Evolutionary conservation across 148 eudicot genomes (phyloP), one percentile per base, ranked within the genome.

Genomic region (Rhododendron ovatum): DNA sequence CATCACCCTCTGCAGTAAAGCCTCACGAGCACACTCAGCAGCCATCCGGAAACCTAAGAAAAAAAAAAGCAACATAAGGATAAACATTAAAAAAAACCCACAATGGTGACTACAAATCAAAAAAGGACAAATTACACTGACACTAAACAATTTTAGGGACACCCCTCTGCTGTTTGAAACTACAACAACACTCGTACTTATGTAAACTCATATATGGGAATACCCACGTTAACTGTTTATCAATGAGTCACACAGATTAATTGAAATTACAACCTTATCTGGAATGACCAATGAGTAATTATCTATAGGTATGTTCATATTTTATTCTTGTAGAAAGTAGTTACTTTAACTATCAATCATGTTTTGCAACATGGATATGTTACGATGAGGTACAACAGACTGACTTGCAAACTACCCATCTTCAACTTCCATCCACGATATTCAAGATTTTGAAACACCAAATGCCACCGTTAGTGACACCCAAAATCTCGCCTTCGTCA

Each of bases 1-100:
- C 83, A 93, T 90, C 81, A 97, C 99, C 90, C 84, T 95, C 85
- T 90, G 93, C 90, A 93, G 80, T 89, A 97, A 91, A 73, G 98
- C 98, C 83, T 85, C 88, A 41, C 90, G 94, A 82, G 98, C 99
- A 93, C 96, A 94, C 86, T 97, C 99, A 87, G 98, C 91, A 22
- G 99, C 98, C 99, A 95, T 94, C 85, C 99, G 93, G 53, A 92
- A 95, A 88, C 99, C 98, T 97, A 85, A 84, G 76, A 79, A 83
- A 85, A 1, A 80, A 18, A 41, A 26, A 79, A 7, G 28, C 33
- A 80, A 71, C 48, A 37, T 33, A 20, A 7, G 57, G 65, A 59
- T 10, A 78, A 9, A 80, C 50, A 47, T 47, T 41, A 81, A 30
- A 63, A 47, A 26, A 53, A 22, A 11, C 6, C 75, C 30, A 26